Base-by-base conservation (phyloP, 2,329 filamentous ascomycete species). In the Sarocladiaceae sp. region DNA sequence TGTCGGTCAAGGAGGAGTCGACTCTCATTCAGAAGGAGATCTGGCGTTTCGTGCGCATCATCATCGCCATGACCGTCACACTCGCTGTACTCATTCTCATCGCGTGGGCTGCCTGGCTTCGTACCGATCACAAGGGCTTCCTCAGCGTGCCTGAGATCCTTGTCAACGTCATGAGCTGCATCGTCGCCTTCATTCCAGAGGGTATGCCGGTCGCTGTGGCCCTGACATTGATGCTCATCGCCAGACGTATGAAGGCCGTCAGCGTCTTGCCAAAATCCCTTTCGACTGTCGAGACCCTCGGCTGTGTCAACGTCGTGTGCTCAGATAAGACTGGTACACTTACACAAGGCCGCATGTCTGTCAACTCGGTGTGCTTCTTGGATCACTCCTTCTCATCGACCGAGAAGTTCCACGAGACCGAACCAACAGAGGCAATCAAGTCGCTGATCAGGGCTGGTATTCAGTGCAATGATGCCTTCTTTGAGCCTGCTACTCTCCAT, bases 201-300 rank as follows among this genome's bases (percentile, higher is more conserved):
- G 65, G 65, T 27, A 61, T 68, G 55, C 64, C 65, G 1, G 60
- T 66, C 4, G 63, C 53, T 9, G 65, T 67, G 1, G 59, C 65
- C 0, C 47, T 67, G 23, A 69, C 65, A 0, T 56, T 69, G 1
- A 65, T 68, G 62, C 62, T 69, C 58, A 59, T 68, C 0, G 67
- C 67, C 3, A 56, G 59, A 13, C 62, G 55, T 29, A 70, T 70
- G 67, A 70, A 68, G 53, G 56, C 58, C 4, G 59, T 61, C 48
- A 62, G 65, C 21, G 58, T 70, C n/a, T 48, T 70, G 13, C 65
- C 65, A 15, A 69, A 69, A 46, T 62, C 64, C 3, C 50, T 69
- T 37, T 86, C 85, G 63, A 88, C 85, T 0, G 83, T 88, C 0
- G 85, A 88, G 62, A 88, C 84, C 0, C 71, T 88, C 1, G 85